A percentile compares a stretch with the other conserved stretches of the same genome.
These are phyloP conservation scores for Curvularia sp. DNA, from an alignment of 2,329 filamentous ascomycete species.

Conservation along the genomic window DNA sequence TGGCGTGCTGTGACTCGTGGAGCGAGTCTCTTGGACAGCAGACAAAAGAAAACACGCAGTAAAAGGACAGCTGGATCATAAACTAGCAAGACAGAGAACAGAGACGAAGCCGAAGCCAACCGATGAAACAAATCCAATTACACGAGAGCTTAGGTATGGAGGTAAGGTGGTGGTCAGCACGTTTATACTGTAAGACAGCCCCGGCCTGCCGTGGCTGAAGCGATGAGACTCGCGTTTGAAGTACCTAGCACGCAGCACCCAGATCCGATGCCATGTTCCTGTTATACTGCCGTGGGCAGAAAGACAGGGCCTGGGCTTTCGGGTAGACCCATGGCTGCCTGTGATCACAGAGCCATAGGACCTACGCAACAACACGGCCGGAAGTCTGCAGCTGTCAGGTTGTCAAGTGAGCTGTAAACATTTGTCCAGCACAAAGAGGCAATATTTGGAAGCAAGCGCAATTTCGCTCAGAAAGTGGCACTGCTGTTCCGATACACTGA, in stretches of 20 bases:
- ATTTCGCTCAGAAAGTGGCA: conserved; percentile 21
- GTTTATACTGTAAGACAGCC: conserved; percentile 30
- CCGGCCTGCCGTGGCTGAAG: conserved; percentile 9
- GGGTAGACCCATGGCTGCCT: conserved; percentile 21
- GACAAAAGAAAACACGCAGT: conserved; percentile 22
- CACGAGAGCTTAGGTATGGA: conserved; percentile 4
- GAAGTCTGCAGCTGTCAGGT: conserved; percentile 5
- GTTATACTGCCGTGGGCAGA: conserved; percentile 22
- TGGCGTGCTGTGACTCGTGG: conserved; percentile 31
- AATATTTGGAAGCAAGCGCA: conserved; percentile 22
- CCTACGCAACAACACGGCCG: conserved; percentile 25
- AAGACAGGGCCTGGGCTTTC: conserved; percentile 23
- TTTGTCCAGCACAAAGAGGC: conserved; percentile 6
- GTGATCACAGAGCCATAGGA: conserved; percentile 20
- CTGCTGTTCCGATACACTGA: conserved; percentile 22
- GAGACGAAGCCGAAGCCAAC: conserved; percentile 31
- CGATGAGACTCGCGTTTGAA: conserved; percentile 26
- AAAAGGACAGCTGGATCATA: conserved; percentile 15
- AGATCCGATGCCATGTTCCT: conserved; percentile 16
- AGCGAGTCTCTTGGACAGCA: conserved; percentile 22
- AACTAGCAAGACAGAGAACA: conserved; percentile 25
- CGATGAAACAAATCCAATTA: conserved; percentile 16
- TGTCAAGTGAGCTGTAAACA: conserved; percentile 10
- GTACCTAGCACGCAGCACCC: conserved; percentile 7
- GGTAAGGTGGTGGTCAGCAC: conserved; percentile 6